Conservation (phyloP, 2,329 filamentous ascomycete species). For the Ciborinia camelliae region DNA sequence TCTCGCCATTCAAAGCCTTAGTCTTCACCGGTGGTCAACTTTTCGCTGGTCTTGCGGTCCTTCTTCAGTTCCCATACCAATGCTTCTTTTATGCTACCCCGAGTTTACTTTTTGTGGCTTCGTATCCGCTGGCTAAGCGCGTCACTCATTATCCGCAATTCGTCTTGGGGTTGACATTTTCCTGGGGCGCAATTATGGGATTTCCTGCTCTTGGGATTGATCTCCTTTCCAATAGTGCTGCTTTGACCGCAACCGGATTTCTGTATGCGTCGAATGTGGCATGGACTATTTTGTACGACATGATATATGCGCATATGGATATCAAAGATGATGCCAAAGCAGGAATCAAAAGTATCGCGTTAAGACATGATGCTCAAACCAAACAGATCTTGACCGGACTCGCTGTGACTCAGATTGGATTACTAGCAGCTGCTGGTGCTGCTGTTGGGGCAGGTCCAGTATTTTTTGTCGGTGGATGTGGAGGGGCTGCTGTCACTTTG, state of each 20-base stretch:
- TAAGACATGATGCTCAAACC: constrained; percentile 73
- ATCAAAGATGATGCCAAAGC: constrained; percentile 81
- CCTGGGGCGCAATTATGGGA: constrained; percentile 85
- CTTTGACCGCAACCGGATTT: constrained; percentile 62
- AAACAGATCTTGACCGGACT: constrained; percentile 72
- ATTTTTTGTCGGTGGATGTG: constrained; percentile 66
- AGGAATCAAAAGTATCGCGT: constrained; percentile 83
- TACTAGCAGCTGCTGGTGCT: constrained; percentile 67
- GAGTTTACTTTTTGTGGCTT: constrained; percentile 67
- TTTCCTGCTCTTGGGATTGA: constrained; percentile 81
- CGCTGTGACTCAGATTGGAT: constrained; percentile 63
- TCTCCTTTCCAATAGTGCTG: constrained; percentile 59
- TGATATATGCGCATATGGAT: constrained; percentile 93
- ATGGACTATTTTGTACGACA: constrained; percentile 88
- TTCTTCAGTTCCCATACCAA: constrained; percentile 69
- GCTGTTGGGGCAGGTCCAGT: constrained; percentile 65
- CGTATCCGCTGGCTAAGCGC: constrained; percentile 80
- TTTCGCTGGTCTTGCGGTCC: constrained; percentile 66
- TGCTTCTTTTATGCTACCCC: constrained; percentile 78
- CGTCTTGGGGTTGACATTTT: constrained; percentile 80
- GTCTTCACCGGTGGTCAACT: constrained; percentile 73
- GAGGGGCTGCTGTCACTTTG: constrained; percentile 58
- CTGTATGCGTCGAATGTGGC: constrained; percentile 76
- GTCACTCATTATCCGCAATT: constrained; percentile 85
- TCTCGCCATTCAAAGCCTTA: constrained; percentile 68